Base-by-base conservation (phyloP, 2,329 filamentous ascomycete species). In the Alternaria longipes region DNA sequence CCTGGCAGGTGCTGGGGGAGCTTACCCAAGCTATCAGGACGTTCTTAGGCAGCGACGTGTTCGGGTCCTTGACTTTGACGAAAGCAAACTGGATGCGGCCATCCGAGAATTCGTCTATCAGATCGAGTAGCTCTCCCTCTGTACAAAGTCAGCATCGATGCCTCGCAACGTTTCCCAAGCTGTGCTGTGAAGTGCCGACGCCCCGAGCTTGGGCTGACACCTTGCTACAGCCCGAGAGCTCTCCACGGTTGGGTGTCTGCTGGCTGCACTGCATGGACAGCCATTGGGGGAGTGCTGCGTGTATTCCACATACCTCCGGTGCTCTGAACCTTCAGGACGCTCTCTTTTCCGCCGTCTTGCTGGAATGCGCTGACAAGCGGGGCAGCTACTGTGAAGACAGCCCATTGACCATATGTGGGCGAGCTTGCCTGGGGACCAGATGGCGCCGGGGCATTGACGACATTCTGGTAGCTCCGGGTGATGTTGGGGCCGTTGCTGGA, bases 71-170 rank as follows among this genome's bases (percentile, higher is more conserved):
- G 82, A 99, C 90, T 82, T 97, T 97, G 73, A 95, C 90, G 75
- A 96, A 98, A 28, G 93, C 95, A 81, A 97, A 99, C 81, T 99
- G 95, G 69, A 99, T 91, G 73, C 93, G 91, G 56, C 95, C 95
- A 79, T 99, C 95, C 69, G 90, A 98, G 81, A 99, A 97, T 67
- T 99, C 95, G 70, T 99, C 95, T 71, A 97, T 87, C 60, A 99
- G 85, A 67, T 97, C 93, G 59, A 89, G 84, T 64, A 99, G 84
- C 80, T 99, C 94, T 65, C 95, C 95, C 82, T 97, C 94, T 95
- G 75, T 41, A 52, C 42, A 36, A 38, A 61, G 52, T 78, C 63
- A 80, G 75, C 66, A 20, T 40, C 8, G 36, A 18, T 18, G 7
- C 8, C n/a, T 40, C 8, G 4, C 36, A 18, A 40, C 8, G n/a